Conservation (phyloP, 1,139 yeast genomes). For the Arxiozyma slooffiae region DNA sequence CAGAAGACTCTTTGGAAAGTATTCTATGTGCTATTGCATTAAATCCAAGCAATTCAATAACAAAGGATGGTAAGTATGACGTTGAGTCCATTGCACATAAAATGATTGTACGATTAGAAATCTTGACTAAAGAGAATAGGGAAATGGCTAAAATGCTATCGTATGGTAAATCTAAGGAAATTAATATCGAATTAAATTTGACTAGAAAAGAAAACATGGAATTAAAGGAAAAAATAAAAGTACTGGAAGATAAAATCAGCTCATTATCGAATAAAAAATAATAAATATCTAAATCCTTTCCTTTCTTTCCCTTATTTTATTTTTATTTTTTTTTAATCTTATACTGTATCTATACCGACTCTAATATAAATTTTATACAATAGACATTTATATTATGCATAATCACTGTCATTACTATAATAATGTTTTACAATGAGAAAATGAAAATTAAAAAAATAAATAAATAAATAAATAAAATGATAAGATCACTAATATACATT, state of each 20-base stretch:
- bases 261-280: slow-evolving; percentile 1
- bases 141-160: slow-evolving; percentile 60
- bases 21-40: slow-evolving; percentile 46
- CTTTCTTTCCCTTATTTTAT: not conserved
- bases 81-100: slow-evolving; percentile 72
- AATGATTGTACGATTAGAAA: slow-evolving; percentile 52
- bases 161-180: slow-evolving; percentile 61
- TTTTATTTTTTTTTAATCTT: not conserved
- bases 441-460: not conserved
- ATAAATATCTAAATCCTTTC: not conserved
- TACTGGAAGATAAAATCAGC: slow-evolving; percentile 7
- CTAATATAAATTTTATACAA: no score
- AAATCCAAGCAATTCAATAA: slow-evolving; percentile 36
- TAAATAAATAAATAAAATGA: not conserved
- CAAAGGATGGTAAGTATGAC: slow-evolving; percentile 51
- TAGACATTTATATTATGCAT: no score
- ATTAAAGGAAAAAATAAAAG: slow-evolving; percentile 29
- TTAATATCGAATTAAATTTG: slow-evolving; percentile 58
- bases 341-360: no score
- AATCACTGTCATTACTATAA: not conserved
- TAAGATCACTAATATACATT: not conserved
- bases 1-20: slow-evolving; percentile 55
- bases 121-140: slow-evolving; percentile 61
- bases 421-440: not conserved
- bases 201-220: slow-evolving; percentile 44